Base-by-base conservation (phyloP, 139 green algal genomes). In the Volvox africanus region DNA sequence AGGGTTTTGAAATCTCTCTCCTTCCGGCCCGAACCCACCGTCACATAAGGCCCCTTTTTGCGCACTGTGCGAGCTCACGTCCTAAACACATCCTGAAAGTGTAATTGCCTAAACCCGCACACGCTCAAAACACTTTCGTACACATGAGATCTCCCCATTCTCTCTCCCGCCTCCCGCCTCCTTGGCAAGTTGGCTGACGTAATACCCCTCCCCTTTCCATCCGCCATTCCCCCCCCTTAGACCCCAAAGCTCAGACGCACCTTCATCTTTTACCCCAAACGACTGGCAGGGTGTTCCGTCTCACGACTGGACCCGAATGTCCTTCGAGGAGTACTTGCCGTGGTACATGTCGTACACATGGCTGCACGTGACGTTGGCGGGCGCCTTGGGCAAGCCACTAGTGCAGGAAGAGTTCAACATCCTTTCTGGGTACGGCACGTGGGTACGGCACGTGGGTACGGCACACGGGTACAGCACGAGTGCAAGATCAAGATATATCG, bases 341-440 rank as follows among this genome's bases (percentile, higher is more conserved):
- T 90, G 55, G 55, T 90, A 73, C 86, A 50, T 90, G 30, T 17
- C 21, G 24, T 90, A 90, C 86, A 85, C 81, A 2, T 67, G 32
- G 75, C 33, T 55, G 21, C 89, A 92, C 82, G 32, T 76, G 14
- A 19, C 30, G 22, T 9, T 88, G 28, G 90, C 90, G 28, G 76
- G 18, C 3, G 13, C 14, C 30, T 3, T 87, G 36, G 77, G 62
- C 36, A 90, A 88, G 90, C 90, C 90, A 17, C 32, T 93, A 19
- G 1, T 93, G 37, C 62, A 90, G 67, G 76, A 93, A 78, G 90
- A 93, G 90, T 93, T 90, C 86, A 90, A 90, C 75, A 84, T 90
- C 50, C 30, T 90, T 24, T 89, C 32, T 12, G 83, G 28, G 28
- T 79, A 79, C 71, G 71, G 22, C 71, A 79, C 32, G 9, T 30